Conservation (phyloP, 768 basidiomycete genomes). For the Serendipita vermifera region DNA sequence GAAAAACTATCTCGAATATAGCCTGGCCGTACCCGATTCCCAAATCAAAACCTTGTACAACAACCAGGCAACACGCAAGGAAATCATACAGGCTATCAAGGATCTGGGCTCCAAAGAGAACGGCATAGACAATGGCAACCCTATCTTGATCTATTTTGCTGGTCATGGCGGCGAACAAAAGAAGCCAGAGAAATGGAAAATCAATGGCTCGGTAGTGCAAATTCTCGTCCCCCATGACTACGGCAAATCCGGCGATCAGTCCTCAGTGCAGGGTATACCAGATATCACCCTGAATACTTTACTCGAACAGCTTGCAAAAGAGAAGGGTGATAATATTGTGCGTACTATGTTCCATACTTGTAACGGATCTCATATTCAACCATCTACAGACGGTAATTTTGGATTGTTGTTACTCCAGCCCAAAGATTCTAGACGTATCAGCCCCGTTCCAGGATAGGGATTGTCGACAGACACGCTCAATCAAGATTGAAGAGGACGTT, state of each 20-base stretch:
- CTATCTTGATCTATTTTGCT: slow-evolving; percentile 33
- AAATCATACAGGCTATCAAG: slow-evolving; percentile 25
- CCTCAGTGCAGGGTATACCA: slow-evolving; percentile 34
- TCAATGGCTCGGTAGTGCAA: slow-evolving; percentile 25
- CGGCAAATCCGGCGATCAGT: slow-evolving; percentile 7
- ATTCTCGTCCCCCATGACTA: slow-evolving; percentile 27
- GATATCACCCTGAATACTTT: slow-evolving; percentile 53
- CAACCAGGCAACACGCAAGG: slow-evolving; percentile 25
- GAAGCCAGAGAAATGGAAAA: slow-evolving; percentile 24
- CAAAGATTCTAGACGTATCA: slow-evolving; percentile 21
- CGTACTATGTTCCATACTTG: slow-evolving; percentile 12
- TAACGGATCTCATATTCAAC: background rate
- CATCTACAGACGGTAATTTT: slow-evolving; percentile 40
- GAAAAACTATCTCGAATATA: slow-evolving; percentile 23
- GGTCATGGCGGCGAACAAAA: slow-evolving; percentile 31
- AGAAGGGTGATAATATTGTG: slow-evolving; percentile 55
- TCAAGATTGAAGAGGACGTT: slow-evolving; percentile 41
- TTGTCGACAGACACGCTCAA: slow-evolving; percentile 43
- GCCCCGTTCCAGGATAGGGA: slow-evolving; percentile 29
- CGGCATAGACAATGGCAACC: slow-evolving; percentile 18
- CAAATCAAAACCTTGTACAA: slow-evolving; percentile 31
- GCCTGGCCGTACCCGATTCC: slow-evolving; percentile 22
- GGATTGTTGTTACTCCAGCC: slow-evolving; percentile 48
- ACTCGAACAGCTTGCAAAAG: slow-evolving; percentile 39
- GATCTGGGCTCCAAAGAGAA: slow-evolving; percentile 14